A percentile compares a stretch with the other conserved stretches of the same genome.
phyloP scores from a whole-genome alignment of 75 land plant genomes.

The Picea glauca region DNA sequence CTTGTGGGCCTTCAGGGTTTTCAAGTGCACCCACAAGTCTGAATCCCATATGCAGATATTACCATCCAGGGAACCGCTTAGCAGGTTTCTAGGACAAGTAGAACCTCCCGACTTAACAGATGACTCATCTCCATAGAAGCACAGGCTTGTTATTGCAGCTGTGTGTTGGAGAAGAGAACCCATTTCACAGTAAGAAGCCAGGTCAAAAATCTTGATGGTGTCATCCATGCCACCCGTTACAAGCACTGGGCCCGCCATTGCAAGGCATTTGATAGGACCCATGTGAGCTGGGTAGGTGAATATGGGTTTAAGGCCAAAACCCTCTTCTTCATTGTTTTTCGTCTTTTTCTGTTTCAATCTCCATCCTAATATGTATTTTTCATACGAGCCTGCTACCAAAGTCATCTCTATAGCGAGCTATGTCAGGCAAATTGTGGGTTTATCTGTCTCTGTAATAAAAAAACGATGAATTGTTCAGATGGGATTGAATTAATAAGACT shows the following conservation, averaged over 20 bases:
- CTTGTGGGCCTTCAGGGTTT: conserved; percentile 48
- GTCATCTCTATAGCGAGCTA: too few species aligned
- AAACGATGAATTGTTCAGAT: too few species aligned
- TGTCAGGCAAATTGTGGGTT: too few species aligned
- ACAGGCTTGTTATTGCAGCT: too few species aligned
- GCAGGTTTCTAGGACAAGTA: conserved; percentile 43
- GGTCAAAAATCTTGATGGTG: conserved; percentile 80
- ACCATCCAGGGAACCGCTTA: conserved; percentile 70
- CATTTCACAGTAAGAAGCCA: conserved; percentile 40
- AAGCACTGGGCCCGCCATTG: conserved; percentile 59
- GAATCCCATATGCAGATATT: conserved; percentile 68
- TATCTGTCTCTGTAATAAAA: too few species aligned
- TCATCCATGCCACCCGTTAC: conserved; percentile 86
- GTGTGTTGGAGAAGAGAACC: too few species aligned
- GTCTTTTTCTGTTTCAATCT: conserved; percentile 19
- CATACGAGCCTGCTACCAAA: conserved; percentile 91
- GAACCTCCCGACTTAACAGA: neutral
- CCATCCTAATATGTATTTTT: conserved; percentile 77
- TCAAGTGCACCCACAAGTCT: conserved; percentile 70
- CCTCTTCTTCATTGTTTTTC: conserved; percentile 8
- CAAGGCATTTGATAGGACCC: conserved; percentile 71
- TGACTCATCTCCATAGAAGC: too few species aligned
- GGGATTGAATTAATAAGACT: too few species aligned
- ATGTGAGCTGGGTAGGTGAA: conserved; percentile 90
- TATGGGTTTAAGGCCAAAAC: conserved; percentile 27